These are phyloP conservation scores for Phalaenopsis hybrid DNA, from an alignment of 116 monocot genomes.

Conservation along the genomic window DNA sequence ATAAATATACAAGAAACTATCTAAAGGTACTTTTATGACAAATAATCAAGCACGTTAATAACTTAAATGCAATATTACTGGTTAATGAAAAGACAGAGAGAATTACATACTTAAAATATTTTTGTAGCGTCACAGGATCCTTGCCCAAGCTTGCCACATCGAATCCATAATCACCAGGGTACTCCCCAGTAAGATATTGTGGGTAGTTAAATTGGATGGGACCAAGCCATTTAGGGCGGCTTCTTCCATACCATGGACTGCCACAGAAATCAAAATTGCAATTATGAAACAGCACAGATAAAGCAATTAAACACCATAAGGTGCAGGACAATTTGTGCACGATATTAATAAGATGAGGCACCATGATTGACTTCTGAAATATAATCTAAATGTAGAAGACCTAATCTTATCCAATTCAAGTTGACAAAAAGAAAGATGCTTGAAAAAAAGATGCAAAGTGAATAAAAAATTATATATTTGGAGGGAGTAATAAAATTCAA, in stretches of 20 bases:
- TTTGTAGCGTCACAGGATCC: conserved; percentile 67
- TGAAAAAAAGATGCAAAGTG: not conserved
- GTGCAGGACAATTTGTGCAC: not conserved
- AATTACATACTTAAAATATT: conserved; percentile 81
- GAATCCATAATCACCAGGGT: conserved; percentile 97
- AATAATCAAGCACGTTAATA: not conserved
- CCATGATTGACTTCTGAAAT: not conserved
- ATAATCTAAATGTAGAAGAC: not conserved
- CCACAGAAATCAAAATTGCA: not conserved
- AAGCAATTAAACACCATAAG: not conserved
- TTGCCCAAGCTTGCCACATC: conserved; percentile 82
- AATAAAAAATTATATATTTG: not conserved
- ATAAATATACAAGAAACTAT: not conserved
- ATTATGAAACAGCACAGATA: not conserved
- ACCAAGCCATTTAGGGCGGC: conserved; percentile 91
- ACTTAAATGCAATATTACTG: not conserved
- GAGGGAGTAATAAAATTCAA: not conserved
- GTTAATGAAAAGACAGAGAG: not conserved
- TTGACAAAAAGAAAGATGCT: not conserved
- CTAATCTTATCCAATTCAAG: not conserved
- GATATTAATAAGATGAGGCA: not conserved
- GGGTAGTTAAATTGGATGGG: conserved; percentile 84
- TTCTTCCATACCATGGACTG: conserved; percentile 84
- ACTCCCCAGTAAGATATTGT: conserved; percentile 67
- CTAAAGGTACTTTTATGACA: not conserved